Evolutionary conservation across 352 stramenopile genomes (phyloP).

Genomic region (Globisporangium cystogenes): DNA sequence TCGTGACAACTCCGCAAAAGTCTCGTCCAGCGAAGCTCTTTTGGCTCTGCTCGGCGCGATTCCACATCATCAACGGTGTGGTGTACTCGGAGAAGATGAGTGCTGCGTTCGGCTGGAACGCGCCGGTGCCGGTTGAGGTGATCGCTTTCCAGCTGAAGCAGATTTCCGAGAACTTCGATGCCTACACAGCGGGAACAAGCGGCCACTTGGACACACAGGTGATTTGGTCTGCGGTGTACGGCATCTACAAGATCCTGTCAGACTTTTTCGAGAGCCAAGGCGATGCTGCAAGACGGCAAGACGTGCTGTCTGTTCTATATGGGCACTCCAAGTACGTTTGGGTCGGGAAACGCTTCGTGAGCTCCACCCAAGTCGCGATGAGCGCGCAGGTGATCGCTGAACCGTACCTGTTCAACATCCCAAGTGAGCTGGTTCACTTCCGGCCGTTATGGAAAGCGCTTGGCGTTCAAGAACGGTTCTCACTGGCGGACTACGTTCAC

Average conservation of each 20-base stretch:
- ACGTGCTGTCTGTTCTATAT: conserved; percentile 30
- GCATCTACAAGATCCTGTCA: conserved; percentile 51
- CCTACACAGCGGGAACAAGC: background rate
- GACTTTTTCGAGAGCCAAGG: conserved; percentile 49
- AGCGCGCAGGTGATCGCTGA: conserved; percentile 47
- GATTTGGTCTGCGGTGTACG: conserved; percentile 50
- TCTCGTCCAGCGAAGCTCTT: conserved; percentile 35
- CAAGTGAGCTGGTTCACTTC: conserved; percentile 61
- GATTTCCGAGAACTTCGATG: conserved; percentile 34
- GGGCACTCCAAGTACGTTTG: conserved; percentile 50
- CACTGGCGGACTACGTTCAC: conserved; percentile 48
- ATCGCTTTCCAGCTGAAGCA: conserved; percentile 48
- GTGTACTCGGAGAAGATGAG: conserved; percentile 37
- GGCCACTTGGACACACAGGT: conserved; percentile 24
- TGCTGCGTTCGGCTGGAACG: conserved; percentile 41
- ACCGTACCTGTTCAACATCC: conserved; percentile 56
- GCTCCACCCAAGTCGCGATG: conserved; percentile 41
- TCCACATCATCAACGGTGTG: conserved; percentile 45
- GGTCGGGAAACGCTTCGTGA: conserved; percentile 56
- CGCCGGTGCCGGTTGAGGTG: conserved; percentile 23
- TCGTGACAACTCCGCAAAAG: conserved; percentile 41
- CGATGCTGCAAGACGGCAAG: conserved; percentile 10
- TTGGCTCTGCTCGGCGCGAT: conserved; percentile 61
- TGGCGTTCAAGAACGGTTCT: conserved; percentile 57
- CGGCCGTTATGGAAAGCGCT: conserved; percentile 52